These are phyloP conservation scores for Elsinoe fawcettii DNA, from an alignment of 2,329 filamentous ascomycete species.

Conservation along the genomic window DNA sequence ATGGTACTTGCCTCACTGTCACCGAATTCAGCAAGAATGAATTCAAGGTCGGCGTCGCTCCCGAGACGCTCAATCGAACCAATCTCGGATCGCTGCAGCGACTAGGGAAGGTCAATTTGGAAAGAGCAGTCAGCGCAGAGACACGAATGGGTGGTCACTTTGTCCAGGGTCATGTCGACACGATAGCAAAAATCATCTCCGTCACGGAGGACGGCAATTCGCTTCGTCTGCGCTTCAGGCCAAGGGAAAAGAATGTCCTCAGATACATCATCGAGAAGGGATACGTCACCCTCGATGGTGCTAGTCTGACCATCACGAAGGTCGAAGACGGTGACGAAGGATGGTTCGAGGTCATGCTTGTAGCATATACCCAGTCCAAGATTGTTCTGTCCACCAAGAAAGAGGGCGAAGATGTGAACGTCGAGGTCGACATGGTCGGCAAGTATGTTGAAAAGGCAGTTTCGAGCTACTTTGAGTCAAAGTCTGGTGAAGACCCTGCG, in stretches of 20 bases:
- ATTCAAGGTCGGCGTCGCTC: conserved; percentile 91
- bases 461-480: conserved; percentile 63
- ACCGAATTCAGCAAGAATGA: conserved; percentile 55
- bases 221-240: conserved; percentile 74
- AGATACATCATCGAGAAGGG: conserved; percentile 94
- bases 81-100: conserved; percentile 71
- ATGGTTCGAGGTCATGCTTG: conserved; percentile 94
- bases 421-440: conserved; percentile 83
- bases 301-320: conserved; percentile 82
- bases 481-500: conserved; percentile 43
- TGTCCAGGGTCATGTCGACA: conserved; percentile 96
- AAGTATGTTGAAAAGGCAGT: conserved; percentile 90
- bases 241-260: conserved; percentile 60
- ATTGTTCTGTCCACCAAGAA: conserved; percentile 75
- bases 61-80: conserved; percentile 90
- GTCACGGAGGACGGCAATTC: conserved; percentile 81
- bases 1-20: conserved; percentile 92
- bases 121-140: conserved; percentile 81
- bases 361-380: conserved; percentile 90
- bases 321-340: conserved; percentile 73
- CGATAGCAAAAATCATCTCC: conserved; percentile 65
- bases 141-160: conserved; percentile 98
- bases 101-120: conserved; percentile 73
- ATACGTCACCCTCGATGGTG: conserved; percentile 87
- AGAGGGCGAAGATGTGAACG: conserved; percentile 73